Base-by-base conservation (phyloP, 2,329 filamentous ascomycete species). In the Escovopsis weberi region DNA sequence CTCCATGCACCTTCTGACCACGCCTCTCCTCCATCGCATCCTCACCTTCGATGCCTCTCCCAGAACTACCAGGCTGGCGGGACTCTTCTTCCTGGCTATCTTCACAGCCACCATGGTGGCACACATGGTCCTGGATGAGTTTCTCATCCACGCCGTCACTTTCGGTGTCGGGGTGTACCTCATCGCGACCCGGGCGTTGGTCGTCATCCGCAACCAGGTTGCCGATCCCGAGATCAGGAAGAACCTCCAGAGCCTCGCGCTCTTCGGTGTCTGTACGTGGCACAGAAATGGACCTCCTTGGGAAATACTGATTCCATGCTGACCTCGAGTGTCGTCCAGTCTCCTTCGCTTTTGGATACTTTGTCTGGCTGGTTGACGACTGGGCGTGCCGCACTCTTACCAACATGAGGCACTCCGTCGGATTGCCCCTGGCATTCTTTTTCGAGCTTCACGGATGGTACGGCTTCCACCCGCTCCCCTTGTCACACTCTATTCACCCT, bases 361-460 rank as follows among this genome's bases (percentile, higher is more conserved):
- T 57, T 2, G 51, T 64, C 5, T 66, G 63, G 63, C 39, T 66
- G 9, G 51, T 66, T 15, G 63, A 66, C 15, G 55, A 56, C 2
- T 63, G 51, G 42, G 53, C 54, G 1, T 66, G 63, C 35, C 47
- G 43, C 2, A 12, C 47, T 2, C 35, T 66, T 12, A 59, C 49
- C 0, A 42, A 46, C 1, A 47, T 51, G 11, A 54, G 57, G 43
- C 49, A 57, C 12, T 19, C 47, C 0, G 47, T 63, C 33, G 63
- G 63, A 0, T 30, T 62, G 4, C 63, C 63, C 0, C 40, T 59
- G 9, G 63, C 61, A 1, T 66, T 65, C 18, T 37, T 64, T 0
- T 47, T 64, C 2, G 63, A 66, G 45, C 42, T 66, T 4, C 63
- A 66, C 41, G 63, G 63, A 48, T 66, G 63, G 63, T 66, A 55